phyloP scores from a whole-genome alignment of 768 basidiomycete species.

The Hirschioporus abietinus region DNA sequence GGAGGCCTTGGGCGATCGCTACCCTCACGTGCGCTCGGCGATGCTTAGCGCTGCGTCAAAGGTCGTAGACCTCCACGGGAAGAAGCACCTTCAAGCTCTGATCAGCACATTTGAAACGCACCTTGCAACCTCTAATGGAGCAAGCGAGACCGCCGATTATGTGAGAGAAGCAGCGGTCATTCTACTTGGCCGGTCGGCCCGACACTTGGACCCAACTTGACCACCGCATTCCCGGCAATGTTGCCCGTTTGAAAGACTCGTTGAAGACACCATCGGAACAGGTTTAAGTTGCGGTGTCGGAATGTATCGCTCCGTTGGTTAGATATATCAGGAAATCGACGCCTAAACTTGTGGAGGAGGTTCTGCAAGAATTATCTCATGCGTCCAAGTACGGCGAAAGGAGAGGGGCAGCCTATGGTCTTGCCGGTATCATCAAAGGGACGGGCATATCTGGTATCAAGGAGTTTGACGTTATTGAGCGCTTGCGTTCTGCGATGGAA shows the following conservation, averaged over 20 bases:
- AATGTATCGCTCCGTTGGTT: conserved; percentile 88
- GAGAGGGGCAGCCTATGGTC: conserved; percentile 96
- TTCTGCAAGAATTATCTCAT: conserved; percentile 73
- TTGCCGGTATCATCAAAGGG: conserved; percentile 92
- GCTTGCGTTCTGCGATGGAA: conserved; percentile 69
- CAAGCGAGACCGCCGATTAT: conserved; percentile 73
- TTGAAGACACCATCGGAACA: conserved; percentile 93
- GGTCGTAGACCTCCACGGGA: conserved; percentile 81
- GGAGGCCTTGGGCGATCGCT: conserved; percentile 83
- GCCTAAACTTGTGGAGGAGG: conserved; percentile 60
- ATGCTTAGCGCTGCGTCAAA: conserved; percentile 85
- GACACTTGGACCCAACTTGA: conserved; percentile 80
- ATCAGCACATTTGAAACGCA: conserved; percentile 80
- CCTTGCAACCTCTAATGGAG: conserved; percentile 42
- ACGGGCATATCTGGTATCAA: conserved; percentile 82
- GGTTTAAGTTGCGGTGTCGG: conserved; percentile 94
- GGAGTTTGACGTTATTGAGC: conserved; percentile 70
- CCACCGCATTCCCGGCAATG: conserved; percentile 70
- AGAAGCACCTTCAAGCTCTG: conserved; percentile 60
- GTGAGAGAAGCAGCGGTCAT: conserved; percentile 95
- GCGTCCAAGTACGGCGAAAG: conserved; percentile 85
- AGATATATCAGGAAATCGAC: conserved; percentile 58
- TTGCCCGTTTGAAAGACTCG: conserved; percentile 82
- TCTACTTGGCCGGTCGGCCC: conserved; percentile 89
- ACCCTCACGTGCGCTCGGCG: conserved; percentile 71